Evolutionary conservation across 1,284 basidiomycete species (phyloP), one percentile per base, ranked within the genome.

Genomic region (Ganoderma sinense): DNA sequence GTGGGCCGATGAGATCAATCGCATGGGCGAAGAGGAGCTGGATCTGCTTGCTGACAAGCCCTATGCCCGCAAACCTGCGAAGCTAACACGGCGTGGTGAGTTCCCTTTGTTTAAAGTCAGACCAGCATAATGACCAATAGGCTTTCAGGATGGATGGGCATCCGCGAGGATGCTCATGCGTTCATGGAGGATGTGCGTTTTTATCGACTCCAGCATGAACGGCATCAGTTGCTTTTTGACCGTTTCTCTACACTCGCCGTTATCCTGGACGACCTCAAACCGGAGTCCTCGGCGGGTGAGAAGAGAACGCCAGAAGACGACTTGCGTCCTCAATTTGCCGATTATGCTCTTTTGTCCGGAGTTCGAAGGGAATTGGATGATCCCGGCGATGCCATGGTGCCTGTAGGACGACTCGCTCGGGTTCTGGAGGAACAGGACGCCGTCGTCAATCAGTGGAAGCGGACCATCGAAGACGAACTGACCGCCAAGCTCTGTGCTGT

Each of bases 1-100:
- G 16, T 62, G 65, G 65, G 60, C 43, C 11, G 59, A 66, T 4
- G 65, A 66, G 26, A 20, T 66, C 7, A n/a, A 40, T 16, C 43
- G 23, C 31, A 55, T 66, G 65, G 29, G 31, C 2, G 29, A 16
- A 10, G 53, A 56, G 7, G 53, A 56, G 1, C 53, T 56, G 3
- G 14, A 40, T 40, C 11, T n/a, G 5, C 36, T 62, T 40, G 61
- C 39, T 16, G 41, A 62, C 36, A 41, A 62, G 41, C 40, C 61
- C 11, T 62, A 41, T 39, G 62, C 62, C 5, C 41, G 45, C 20
- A 63, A 51, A 20, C 26, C 62, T n/a, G 29, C 43, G 45, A 29
- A 43, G 29, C 45, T 63, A 4, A 63, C 62, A 4, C 29, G n/a
- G 20, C 62, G 62, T 18, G 62, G 62, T 63, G 31, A 29, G 45